Conservation (phyloP, 495 filamentous ascomycete genomes). For the Sporormia fimetaria region DNA sequence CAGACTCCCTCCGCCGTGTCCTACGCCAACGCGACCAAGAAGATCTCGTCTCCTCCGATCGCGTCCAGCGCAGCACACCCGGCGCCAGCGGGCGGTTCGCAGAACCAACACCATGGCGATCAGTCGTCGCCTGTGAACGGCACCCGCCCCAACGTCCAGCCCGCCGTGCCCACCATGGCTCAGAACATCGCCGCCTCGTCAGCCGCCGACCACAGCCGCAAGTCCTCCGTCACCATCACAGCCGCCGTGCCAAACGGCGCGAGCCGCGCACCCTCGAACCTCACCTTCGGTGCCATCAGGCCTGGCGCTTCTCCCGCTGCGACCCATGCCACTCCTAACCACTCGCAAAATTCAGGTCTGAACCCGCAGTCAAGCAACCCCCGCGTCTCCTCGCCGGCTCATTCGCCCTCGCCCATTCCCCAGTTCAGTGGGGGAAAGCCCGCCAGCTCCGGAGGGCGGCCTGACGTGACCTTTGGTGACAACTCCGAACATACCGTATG, state of each 20-base stretch:
- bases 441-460: constrained; percentile 56
- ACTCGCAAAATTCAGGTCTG: constrained; percentile 43
- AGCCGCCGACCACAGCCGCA: constrained; percentile 58
- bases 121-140: constrained; percentile 75
- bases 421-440: constrained; percentile 66
- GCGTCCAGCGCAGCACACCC: constrained; percentile 54
- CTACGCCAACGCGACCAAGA: constrained; percentile 70
- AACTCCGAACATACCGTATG: constrained; percentile 12
- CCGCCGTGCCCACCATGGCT: constrained; percentile 48
- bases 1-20: constrained; percentile 41
- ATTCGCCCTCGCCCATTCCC: constrained; percentile 83
- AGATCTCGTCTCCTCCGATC: constrained; percentile 54
- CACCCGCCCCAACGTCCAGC: constrained; percentile 57
- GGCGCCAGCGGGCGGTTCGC: constrained; percentile 59
- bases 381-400: constrained; percentile 49
- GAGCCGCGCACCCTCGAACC: constrained; percentile 44
- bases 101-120: constrained; percentile 68
- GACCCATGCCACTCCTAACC: constrained; percentile 47
- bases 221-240: constrained; percentile 79
- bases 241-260: constrained; percentile 58
- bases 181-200: constrained; percentile 48
- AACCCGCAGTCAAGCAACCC: constrained; percentile 35
- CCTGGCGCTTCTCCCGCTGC: constrained; percentile 56
- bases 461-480: neutral
- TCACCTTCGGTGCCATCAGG: constrained; percentile 63